A percentile compares a stretch with the other conserved stretches of the same genome.
These are phyloP conservation scores for Gracilaria gracilis DNA, from an alignment of 23 red algal species.

Conservation along the genomic window DNA sequence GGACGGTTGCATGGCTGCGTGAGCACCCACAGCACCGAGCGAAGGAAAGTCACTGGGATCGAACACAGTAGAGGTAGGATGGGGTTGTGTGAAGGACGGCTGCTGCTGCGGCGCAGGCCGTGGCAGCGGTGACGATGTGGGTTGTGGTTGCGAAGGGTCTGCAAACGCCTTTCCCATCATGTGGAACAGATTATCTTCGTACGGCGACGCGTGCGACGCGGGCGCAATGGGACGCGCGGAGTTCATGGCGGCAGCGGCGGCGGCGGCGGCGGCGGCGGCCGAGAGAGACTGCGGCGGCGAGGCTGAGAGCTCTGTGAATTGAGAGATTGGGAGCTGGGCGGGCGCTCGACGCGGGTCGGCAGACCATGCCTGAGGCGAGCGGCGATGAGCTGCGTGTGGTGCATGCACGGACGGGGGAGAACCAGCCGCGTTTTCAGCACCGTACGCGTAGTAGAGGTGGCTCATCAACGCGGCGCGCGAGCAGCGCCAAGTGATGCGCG, in stretches of 20 bases:
- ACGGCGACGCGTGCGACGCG: constrained; percentile 32
- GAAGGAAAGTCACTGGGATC: constrained; percentile 72
- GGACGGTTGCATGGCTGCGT: constrained; percentile 31
- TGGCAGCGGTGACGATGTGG: constrained; percentile 13
- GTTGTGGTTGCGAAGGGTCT: constrained; percentile 33
- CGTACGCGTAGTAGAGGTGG: constrained; percentile 46
- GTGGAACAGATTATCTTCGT: constrained; percentile 60
- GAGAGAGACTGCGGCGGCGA: not conserved
- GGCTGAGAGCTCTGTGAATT: not conserved
- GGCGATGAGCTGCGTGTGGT: constrained; percentile 23
- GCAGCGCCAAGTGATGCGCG: not conserved
- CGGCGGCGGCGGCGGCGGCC: not conserved
- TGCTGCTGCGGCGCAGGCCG: not conserved
- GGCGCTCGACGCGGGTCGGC: constrained; percentile 21
- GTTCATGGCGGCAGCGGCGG: constrained; percentile 15
- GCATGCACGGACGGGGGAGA: constrained; percentile 13
- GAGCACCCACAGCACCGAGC: constrained; percentile 12
- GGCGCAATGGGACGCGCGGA: constrained; percentile 15
- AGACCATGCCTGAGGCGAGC: constrained; percentile 40
- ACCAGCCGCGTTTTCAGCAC: constrained; percentile 41
- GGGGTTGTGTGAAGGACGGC: constrained; percentile 23
- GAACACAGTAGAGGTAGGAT: constrained; percentile 40
- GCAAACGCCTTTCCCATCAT: constrained; percentile 46
- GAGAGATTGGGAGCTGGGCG: constrained; percentile 33
- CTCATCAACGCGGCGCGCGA: constrained; percentile 45